phyloP scores from a whole-genome alignment of 345 rosid genomes.

The Adansonia digitata region DNA sequence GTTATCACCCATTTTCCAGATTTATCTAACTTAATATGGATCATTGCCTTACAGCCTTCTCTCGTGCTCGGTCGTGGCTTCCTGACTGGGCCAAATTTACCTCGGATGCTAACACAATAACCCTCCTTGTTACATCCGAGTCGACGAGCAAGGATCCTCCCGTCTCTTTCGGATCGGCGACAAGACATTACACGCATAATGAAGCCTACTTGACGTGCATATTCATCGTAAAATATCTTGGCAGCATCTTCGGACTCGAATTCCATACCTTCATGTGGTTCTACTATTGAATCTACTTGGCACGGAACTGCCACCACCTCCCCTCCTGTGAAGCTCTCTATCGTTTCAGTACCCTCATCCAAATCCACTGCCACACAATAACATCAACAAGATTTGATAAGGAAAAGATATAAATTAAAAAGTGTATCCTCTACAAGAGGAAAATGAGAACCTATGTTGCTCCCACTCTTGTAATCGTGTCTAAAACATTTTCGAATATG shows the following conservation, averaged over 20 bases:
- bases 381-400: no score
- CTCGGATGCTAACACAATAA: slow-evolving; percentile 71
- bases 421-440: no score
- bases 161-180: slow-evolving; percentile 88
- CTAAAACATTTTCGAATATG: no score
- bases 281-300: slow-evolving; percentile 35
- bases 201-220: slow-evolving; percentile 73
- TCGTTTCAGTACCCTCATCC: slow-evolving; percentile 36
- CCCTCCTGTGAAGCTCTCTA: slow-evolving; percentile 38
- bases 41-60: slow-evolving; percentile 92
- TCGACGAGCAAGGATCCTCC: slow-evolving; percentile 80
- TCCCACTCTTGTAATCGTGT: no score
- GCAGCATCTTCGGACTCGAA: slow-evolving; percentile 89
- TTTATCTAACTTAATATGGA: slow-evolving; percentile 68
- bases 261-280: slow-evolving; percentile 78
- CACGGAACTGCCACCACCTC: slow-evolving; percentile 23
- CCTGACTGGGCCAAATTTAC: slow-evolving; percentile 62
- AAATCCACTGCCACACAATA: slow-evolving; percentile 41
- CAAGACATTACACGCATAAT: slow-evolving; percentile 97
- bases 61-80: slow-evolving; percentile 74
- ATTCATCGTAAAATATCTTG: slow-evolving; percentile 75
- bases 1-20: slow-evolving; percentile 87
- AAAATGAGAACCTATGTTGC: no score
- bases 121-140: slow-evolving; percentile 97
- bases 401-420: no score